Evolutionary conservation across 2,329 filamentous ascomycete genomes (phyloP).

Genomic region (Penicillium sp.): DNA sequence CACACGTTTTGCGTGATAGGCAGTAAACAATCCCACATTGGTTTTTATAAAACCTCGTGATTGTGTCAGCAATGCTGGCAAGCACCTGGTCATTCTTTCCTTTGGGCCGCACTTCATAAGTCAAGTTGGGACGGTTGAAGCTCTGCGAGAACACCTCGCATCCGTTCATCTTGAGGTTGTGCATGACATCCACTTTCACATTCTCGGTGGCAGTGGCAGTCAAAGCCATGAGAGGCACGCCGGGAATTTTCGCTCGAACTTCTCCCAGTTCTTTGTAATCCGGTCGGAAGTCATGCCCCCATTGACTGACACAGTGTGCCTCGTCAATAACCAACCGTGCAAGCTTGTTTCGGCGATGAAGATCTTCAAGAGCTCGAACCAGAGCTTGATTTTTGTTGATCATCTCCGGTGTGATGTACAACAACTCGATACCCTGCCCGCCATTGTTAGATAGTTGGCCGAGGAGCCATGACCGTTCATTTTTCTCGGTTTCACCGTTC

Average conservation of each 20-base stretch:
- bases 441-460: conserved; percentile 56
- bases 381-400: conserved; percentile 73
- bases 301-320: conserved; percentile 98
- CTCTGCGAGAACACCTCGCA: conserved; percentile 83
- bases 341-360: conserved; percentile 68
- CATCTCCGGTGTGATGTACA: conserved; percentile 98
- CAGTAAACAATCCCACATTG: conserved; percentile 93
- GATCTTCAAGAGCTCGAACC: conserved; percentile 57
- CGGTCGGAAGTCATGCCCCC: conserved; percentile 96
- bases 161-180: conserved; percentile 76
- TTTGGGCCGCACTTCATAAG: conserved; percentile 78
- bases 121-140: conserved; percentile 94
- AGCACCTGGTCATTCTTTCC: conserved; percentile 54
- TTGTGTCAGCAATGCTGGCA: conserved; percentile 53
- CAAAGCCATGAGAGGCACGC: conserved; percentile 86
- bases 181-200: conserved; percentile 85
- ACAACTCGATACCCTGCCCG: conserved; percentile 75
- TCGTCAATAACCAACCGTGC: conserved; percentile 95
- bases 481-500: conserved; percentile 67
- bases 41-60: conserved; percentile 63
- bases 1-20: conserved; percentile 76
- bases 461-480: conserved; percentile 64
- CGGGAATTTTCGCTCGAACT: conserved; percentile 65
- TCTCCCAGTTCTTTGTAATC: conserved; percentile 86
- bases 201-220: conserved; percentile 93